Conservation (phyloP, 495 filamentous ascomycete genomes). For the Aeminium ludgeri region DNA sequence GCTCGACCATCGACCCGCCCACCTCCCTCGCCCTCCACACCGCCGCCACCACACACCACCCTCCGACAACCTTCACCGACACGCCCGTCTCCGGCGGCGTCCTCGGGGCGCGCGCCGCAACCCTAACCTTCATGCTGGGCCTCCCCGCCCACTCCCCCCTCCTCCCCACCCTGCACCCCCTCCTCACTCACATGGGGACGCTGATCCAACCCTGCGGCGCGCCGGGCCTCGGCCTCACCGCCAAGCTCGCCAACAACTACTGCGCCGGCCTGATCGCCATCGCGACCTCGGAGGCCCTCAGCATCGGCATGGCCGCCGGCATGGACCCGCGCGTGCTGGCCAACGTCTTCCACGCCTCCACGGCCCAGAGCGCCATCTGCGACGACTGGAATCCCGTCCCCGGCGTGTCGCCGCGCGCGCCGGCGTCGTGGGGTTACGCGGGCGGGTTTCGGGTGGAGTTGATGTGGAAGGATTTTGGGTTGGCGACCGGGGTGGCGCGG, state of each 20-base stretch:
- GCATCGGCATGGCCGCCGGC: constrained; percentile 37
- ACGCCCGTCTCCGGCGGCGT: constrained; percentile 32
- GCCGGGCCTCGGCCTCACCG: constrained; percentile 33
- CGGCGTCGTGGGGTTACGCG: constrained; percentile 31
- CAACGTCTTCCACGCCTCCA: constrained; percentile 32
- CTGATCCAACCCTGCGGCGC: constrained; percentile 36
- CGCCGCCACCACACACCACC: constrained; percentile 19
- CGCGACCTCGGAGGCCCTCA: constrained; percentile 35
- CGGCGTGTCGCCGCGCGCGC: constrained; percentile 32
- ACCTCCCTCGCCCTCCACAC: constrained; percentile 27
- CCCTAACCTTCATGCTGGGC: constrained; percentile 34
- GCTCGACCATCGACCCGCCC: constrained; percentile 30
- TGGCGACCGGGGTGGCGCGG: constrained; percentile 34
- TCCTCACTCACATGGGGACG: constrained; percentile 32
- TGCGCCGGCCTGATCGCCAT: constrained; percentile 36
- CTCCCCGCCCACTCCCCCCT: constrained; percentile 22
- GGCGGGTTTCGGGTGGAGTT: constrained; percentile 36
- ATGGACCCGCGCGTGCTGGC: constrained; percentile 33
- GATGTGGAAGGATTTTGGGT: constrained; percentile 36
- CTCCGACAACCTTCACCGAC: constrained; percentile 26
- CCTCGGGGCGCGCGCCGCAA: constrained; percentile 32
- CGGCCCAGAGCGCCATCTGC: constrained; percentile 34
- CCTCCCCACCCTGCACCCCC: constrained; percentile 18
- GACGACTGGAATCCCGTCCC: constrained; percentile 37
- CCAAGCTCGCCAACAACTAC: constrained; percentile 42